phyloP scores from a whole-genome alignment of 192 early-diverging fungal species.

The Coemansia sp. region DNA sequence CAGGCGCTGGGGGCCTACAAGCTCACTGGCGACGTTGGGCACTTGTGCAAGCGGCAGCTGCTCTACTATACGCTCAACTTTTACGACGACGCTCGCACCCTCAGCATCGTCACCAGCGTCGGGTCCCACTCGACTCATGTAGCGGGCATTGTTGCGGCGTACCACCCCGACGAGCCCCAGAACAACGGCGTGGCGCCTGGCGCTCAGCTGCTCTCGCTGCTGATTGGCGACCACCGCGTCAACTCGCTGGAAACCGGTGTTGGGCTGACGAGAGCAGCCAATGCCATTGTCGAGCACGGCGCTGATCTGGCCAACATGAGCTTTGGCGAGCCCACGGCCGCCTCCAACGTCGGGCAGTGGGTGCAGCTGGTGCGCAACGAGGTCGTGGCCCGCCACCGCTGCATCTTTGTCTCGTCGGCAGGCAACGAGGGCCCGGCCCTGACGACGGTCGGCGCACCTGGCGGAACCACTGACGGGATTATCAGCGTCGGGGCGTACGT shows the following conservation, averaged over 20 bases:
- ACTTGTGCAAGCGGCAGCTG: constrained; percentile 73
- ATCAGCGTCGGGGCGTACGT: constrained; percentile 93
- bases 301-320: constrained; percentile 82
- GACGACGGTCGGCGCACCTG: constrained; percentile 81
- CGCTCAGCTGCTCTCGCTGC: constrained; percentile 89
- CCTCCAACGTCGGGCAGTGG: constrained; percentile 76
- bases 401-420: constrained; percentile 83
- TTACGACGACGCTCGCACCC: constrained; percentile 75
- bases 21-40: constrained; percentile 67
- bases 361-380: constrained; percentile 76
- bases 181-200: constrained; percentile 94
- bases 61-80: constrained; percentile 92
- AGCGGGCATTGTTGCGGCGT: constrained; percentile 86
- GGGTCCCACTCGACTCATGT: constrained; percentile 95
- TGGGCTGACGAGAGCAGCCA: constrained; percentile 77
- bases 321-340: constrained; percentile 78
- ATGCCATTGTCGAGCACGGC: constrained; percentile 64
- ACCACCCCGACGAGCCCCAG: constrained; percentile 80
- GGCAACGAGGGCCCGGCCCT: constrained; percentile 93
- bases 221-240: constrained; percentile 83
- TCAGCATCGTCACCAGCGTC: constrained; percentile 79
- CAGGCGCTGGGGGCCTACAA: constrained; percentile 71
- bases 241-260: constrained; percentile 81
- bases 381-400: constrained; percentile 77
- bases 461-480: constrained; percentile 67